Base-by-base conservation (phyloP, 768 basidiomycete species). In the Gymnopilus junonius region DNA sequence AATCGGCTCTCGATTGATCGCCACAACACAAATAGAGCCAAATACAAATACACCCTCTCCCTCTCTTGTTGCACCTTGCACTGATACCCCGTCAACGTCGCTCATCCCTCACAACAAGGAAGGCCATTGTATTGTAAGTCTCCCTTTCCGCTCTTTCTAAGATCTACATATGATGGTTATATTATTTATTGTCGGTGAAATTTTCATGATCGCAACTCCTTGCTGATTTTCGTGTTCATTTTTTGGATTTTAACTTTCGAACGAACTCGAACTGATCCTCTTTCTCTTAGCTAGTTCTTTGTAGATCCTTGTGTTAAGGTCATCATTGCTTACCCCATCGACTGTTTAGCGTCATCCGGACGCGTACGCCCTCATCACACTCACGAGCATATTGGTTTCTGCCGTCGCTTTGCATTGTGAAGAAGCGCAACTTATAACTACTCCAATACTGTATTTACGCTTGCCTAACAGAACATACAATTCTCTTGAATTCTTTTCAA, bases 101-200 rank as follows among this genome's bases (percentile, higher is more conserved):
- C 54, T 25, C 20, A 20, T 8, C 31, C 37, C 27, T 1, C 43
- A 54, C 60, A 20, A 20, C 42, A 62, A 67, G 14, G 21, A 14
- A 21, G 71, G 72, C 6, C 3, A n/a, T 31, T 17, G 35, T 51
- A 50, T 61, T 59, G 77, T 78, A 64, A 77, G 75, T 76, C 17
- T 37, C 23, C 61, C 67, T 66, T 53, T 48, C 42, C 39, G 50
- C 58, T 34, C 58, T 12, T 40, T 57, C 11, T 58, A 43, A 45
- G n/a, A n/a, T n/a, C n/a, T n/a, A n/a, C n/a, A 61, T n/a, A 79
- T 85, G 87, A 87, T 87, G 86, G 77, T 79, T 77, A 68, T 58
- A 69, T 1, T 82, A 90, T 90, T 89, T 91, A 88, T 90, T 91
- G 88, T 90, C 87, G 77, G 79, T 86, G 87, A 87, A n/a, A 75